phyloP scores from a whole-genome alignment of 345 rosid species.

The Eucalyptus tenuipes region DNA sequence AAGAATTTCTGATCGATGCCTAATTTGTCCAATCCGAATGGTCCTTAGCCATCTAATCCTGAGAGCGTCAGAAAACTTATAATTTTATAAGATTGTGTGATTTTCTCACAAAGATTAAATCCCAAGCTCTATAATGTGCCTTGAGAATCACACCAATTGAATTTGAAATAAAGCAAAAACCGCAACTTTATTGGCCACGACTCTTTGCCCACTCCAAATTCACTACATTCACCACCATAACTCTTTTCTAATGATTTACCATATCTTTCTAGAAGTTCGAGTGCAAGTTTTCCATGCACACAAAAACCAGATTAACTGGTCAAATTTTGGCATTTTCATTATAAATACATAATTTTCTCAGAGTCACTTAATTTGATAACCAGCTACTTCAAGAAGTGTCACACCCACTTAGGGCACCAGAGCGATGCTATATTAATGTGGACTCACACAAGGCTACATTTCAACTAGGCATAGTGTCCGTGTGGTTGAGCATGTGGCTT shows the following conservation, averaged over 20 bases:
- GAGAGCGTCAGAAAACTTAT: rapidly evolving
- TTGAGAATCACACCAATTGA: neutral
- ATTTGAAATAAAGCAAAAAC: neutral
- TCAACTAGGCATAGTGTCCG: rapidly evolving
- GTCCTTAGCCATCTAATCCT: rapidly evolving
- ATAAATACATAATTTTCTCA: neutral
- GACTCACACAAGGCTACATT: neutral
- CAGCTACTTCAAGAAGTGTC: neutral
- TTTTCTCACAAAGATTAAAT: neutral
- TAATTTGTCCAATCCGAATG: rapidly evolving
- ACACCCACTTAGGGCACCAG: neutral
- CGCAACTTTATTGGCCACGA: rapidly evolving
- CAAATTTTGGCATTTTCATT: neutral
- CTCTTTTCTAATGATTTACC: neutral
- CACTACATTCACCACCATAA: neutral
- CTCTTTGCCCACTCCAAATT: neutral
- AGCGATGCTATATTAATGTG: neutral
- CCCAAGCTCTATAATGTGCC: rapidly evolving
- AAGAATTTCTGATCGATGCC: rapidly evolving
- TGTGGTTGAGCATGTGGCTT: neutral
- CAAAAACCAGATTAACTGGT: rapidly evolving
- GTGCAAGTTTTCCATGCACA: neutral
- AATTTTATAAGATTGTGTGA: rapidly evolving
- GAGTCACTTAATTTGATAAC: neutral
- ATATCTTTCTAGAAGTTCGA: neutral